These are phyloP conservation scores for Ehretia macrophylla DNA, from an alignment of 257 asterid genomes.

Conservation along the genomic window DNA sequence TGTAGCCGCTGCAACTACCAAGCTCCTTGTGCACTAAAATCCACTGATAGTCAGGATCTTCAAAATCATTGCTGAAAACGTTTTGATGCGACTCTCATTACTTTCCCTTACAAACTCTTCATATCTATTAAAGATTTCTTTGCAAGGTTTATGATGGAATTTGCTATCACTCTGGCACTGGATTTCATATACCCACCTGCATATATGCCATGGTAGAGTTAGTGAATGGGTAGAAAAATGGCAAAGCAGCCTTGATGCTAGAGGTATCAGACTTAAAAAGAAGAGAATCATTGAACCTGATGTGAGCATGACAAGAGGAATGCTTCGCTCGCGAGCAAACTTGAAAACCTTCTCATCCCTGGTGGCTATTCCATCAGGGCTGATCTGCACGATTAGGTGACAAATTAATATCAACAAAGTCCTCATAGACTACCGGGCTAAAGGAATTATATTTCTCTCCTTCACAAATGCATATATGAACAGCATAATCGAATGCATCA, in stretches of 20 bases:
- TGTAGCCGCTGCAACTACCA: no score
- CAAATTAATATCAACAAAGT: constrained; percentile 1
- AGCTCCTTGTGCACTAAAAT: no score
- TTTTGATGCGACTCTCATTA: no score
- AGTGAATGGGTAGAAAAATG: background rate
- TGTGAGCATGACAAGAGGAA: constrained; percentile 88
- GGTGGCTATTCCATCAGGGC: constrained; percentile 69
- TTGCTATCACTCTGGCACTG: constrained; percentile 82
- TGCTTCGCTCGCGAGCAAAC: constrained; percentile 61
- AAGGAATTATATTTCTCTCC: background rate
- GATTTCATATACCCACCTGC: constrained; percentile 98
- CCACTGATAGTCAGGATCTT: no score
- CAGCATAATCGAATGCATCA: no score
- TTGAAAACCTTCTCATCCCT: constrained; percentile 85
- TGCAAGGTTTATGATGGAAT: constrained; percentile 70
- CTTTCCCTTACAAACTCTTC: constrained; percentile 10
- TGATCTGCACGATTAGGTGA: constrained; percentile 45
- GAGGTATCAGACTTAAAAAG: background rate
- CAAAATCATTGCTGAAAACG: no score
- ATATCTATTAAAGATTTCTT: constrained; percentile 61
- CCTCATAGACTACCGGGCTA: background rate
- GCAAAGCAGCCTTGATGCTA: background rate
- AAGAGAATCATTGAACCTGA: constrained; percentile 49
- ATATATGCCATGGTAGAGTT: background rate
- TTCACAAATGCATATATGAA: no score